phyloP scores from a whole-genome alignment of 2,329 filamentous ascomycete species.

The Penicillium crustosum region DNA sequence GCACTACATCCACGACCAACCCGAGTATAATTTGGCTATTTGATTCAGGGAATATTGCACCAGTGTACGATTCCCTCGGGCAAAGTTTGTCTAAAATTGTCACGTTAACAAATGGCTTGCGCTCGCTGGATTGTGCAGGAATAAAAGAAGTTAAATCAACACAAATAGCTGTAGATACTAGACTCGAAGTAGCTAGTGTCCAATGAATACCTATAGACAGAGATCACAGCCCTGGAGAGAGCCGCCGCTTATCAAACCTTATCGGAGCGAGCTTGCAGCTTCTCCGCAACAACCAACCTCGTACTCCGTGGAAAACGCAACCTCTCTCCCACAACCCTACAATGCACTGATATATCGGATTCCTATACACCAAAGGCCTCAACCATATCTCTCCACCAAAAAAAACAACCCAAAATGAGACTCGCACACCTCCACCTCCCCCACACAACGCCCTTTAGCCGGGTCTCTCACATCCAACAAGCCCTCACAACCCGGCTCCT shows the following conservation, averaged over 20 bases:
- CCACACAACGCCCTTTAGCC: conserved; percentile 54
- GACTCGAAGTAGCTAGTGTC: background rate
- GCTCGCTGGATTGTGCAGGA: too few relatives aligned
- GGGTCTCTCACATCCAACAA: conserved; percentile 58
- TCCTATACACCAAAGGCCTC: background rate
- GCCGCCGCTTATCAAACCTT: conserved; percentile 12
- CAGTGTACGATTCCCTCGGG: background rate
- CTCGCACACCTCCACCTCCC: conserved; percentile 63
- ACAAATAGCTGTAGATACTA: background rate
- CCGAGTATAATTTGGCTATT: background rate
- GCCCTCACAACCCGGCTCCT: conserved; percentile 59
- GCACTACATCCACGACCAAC: background rate
- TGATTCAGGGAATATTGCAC: too few relatives aligned
- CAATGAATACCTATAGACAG: background rate
- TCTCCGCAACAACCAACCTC: conserved; percentile 26
- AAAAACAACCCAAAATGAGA: conserved; percentile 42
- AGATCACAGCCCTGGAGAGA: background rate
- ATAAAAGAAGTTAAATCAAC: background rate
- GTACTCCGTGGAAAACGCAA: conserved; percentile 23
- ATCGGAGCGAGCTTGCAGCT: conserved; percentile 21
- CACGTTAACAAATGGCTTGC: background rate
- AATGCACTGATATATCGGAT: background rate
- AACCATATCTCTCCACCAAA: background rate
- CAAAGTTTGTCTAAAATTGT: background rate
- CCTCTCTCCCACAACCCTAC: background rate